A percentile compares a stretch with the other conserved stretches of the same genome.
Evolutionary conservation across 768 basidiomycete species (phyloP).

Genomic region (Sporobolomyces pararoseus): DNA sequence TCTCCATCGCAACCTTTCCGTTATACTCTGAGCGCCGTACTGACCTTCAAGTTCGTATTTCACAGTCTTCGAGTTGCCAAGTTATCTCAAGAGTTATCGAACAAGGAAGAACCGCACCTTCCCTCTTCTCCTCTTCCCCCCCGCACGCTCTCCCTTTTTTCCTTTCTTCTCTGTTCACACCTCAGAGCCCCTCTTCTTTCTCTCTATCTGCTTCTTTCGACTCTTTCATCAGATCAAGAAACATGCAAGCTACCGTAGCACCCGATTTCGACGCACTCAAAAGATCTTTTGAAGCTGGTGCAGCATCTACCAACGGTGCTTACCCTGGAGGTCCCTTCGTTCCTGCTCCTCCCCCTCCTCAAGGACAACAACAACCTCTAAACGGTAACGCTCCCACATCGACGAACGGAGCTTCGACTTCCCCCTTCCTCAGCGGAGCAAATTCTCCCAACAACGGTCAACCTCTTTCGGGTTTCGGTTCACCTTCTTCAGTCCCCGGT

Average conservation of each 20-base stretch:
- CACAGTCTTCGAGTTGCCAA: not conserved
- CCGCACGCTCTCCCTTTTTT: too few species aligned
- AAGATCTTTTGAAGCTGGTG: constrained; percentile 30
- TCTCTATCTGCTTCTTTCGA: not conserved
- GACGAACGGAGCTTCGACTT: constrained; percentile 20
- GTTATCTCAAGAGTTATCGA: too few species aligned
- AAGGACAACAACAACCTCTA: constrained; percentile 9
- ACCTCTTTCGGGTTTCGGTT: not conserved
- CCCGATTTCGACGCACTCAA: constrained; percentile 40
- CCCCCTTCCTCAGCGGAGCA: constrained; percentile 15
- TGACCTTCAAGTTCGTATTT: too few species aligned
- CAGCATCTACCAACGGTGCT: not conserved
- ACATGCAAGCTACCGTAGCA: constrained; percentile 8
- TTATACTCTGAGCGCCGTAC: too few species aligned
- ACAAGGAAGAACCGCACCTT: too few species aligned
- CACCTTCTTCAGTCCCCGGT: constrained; percentile 9
- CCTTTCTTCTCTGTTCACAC: too few species aligned
- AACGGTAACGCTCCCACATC: too few species aligned
- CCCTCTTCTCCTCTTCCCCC: too few species aligned
- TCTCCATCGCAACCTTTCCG: too few species aligned
- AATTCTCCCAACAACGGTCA: constrained; percentile 30
- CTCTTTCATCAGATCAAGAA: not conserved
- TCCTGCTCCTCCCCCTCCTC: not conserved
- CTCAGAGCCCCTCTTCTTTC: too few species aligned
- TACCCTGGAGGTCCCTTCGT: constrained; percentile 12